Percentiles rank a stretch among this genome's conserved stretches.
These are phyloP conservation scores for Penicillium italicum DNA, from an alignment of 2,329 filamentous ascomycete species.

Conservation along the genomic window DNA sequence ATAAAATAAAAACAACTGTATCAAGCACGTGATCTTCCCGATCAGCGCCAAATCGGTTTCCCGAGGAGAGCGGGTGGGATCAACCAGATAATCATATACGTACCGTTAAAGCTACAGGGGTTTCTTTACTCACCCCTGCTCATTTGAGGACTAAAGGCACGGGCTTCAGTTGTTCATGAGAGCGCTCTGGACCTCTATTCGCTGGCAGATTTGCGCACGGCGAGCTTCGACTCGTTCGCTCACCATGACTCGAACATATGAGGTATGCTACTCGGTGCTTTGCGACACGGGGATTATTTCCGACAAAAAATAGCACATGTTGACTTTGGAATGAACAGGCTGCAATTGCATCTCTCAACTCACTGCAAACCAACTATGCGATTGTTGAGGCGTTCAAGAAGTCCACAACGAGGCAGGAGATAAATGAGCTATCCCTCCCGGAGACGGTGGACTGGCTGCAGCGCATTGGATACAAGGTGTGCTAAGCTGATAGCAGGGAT, in stretches of 20 bases:
- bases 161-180: constrained; percentile 28
- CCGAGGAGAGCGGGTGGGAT: constrained; percentile 20
- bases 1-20: no score
- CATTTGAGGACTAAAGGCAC: constrained; percentile 11
- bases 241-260: constrained; percentile 40
- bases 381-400: constrained; percentile 73
- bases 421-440: constrained; percentile 72
- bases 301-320: neutral
- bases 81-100: constrained; percentile 11
- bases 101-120: constrained; percentile 17
- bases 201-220: constrained; percentile 17
- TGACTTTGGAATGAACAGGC: constrained; percentile 44
- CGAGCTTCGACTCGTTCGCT: constrained; percentile 32
- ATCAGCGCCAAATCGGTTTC: constrained; percentile 15
- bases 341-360: constrained; percentile 70
- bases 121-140: constrained; percentile 18
- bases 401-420: constrained; percentile 58
- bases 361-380: constrained; percentile 74
- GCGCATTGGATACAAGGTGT: constrained; percentile 70
- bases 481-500: constrained; percentile 32
- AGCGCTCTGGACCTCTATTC: constrained; percentile 22
- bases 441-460: constrained; percentile 77
- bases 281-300: neutral
- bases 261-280: constrained; percentile 27
- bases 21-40: constrained; percentile 22